Base-by-base conservation (phyloP, 805 yeast genomes). In the Saturnispora silvae region DNA sequence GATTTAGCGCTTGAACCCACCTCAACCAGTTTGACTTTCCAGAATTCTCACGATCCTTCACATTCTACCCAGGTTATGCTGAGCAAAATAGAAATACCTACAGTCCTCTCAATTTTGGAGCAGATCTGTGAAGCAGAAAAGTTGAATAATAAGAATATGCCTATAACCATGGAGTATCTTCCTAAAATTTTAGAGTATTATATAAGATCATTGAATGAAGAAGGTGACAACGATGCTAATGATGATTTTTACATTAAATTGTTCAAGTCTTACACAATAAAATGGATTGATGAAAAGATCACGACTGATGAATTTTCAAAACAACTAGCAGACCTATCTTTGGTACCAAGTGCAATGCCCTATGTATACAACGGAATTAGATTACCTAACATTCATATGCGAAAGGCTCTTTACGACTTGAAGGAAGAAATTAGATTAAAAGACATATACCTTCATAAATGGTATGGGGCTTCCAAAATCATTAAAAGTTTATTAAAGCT, bases 301-400 rank as follows among this genome's bases (percentile, higher is more conserved):
- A 31, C 41, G 5, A 28, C 46, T 3, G 31, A 38, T 3, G 41
- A 47, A 3, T 50, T 52, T 41, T 38, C 45, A 6, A 30, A 42
- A 3, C 49, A 48, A 9, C 35, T 57, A 3, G 38, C 44, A 24
- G 44, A 47, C 11, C 33, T 53, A n/a, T 50, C 55, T 1, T 30
- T 51, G 18, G 42, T 53, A n/a, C 57, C 57, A 4, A 51, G 51
- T 18, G 47, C 55, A 1, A 48, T 45, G 34, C 45, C 47, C 1
- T 46, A 47, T 23, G 5, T 28, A 0, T 46, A 38, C 19, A 42
- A 42, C 10, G 50, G 48, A 3, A 30, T 32, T 2, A 16, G 27
- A 2, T 31, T 48, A 2, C 59, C 60, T 0, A 46, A 52, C 2
- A 39, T 47, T 3, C 46, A 46, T 20, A 53, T 54, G 57, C 42